Evolutionary conservation across 2,329 filamentous ascomycete genomes (phyloP), one percentile per base, ranked within the genome.

Genomic region (Aulographum hederae): DNA sequence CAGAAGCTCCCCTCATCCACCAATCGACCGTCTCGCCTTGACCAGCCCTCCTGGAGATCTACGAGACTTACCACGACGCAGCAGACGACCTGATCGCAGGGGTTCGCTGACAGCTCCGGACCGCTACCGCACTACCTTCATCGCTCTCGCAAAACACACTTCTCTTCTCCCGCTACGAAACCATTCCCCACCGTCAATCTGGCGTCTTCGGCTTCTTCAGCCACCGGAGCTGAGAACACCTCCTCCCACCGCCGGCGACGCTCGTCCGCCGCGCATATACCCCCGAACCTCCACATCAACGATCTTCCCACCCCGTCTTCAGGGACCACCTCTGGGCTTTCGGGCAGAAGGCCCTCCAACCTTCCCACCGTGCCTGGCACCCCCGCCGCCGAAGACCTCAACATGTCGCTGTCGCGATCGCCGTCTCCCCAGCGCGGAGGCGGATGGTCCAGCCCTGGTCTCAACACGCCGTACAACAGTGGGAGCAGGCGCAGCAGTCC

Each of bases 381-480:
- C 16, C 50, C 51, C 34, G 46, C 26, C 34, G 6, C 13, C 23
- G 18, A 15, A 14, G 18, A 18, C n/a, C 28, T 21, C 13, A n/a
- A 31, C 45, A 93, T 93, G 85, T 79, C 79, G 42, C 60, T 86
- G 39, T 89, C 84, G 42, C 73, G 82, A 56, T 91, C 81, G 48
- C 81, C 85, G 31, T 93, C 82, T 34, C 86, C 85, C 38, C 68
- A 73, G 39, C 77, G 73, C 38, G 78, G 78, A 45, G 82, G 81
- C 48, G 84, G 84, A 44, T 94, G 86, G 85, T 73, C 80, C 34
- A 89, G 77, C 56, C 82, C 78, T 34, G 80, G 75, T 40, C 65
- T 81, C 48, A 77, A 71, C 47, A 73, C 78, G 37, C 73, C 70
- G 40, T 61, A 56, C 43, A 55, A 56, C 34, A 46, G 46, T 33